phyloP scores from a whole-genome alignment of 371 early-diverging fungal species.

The Mucor saturninus region DNA sequence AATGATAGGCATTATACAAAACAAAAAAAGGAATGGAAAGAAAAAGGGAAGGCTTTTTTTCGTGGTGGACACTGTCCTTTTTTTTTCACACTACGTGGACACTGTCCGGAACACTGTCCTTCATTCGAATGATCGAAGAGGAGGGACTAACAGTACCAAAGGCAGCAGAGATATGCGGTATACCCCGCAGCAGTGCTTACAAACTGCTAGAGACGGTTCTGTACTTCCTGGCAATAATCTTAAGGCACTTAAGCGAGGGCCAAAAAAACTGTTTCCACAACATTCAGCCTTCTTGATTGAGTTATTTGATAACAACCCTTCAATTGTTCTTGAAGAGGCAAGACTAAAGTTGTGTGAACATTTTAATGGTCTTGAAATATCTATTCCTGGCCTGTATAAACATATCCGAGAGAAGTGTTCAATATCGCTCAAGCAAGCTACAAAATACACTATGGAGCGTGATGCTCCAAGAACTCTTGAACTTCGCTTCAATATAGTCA shows the following conservation, averaged over 20 bases:
- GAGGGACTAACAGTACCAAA: slow-evolving; percentile 23
- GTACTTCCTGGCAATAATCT: slow-evolving; percentile 10
- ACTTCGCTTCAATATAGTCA: background rate
- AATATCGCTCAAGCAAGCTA: slow-evolving; percentile 20
- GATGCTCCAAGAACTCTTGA: slow-evolving; percentile 8
- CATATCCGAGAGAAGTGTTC: slow-evolving; percentile 29
- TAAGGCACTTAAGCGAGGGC: background rate
- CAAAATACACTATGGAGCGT: slow-evolving; percentile 10
- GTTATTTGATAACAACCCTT: slow-evolving; percentile 19
- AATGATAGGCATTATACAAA: slow-evolving; percentile 24
- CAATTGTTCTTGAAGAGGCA: slow-evolving; percentile 22
- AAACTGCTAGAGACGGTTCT: slow-evolving; percentile 8
- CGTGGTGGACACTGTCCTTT: slow-evolving; percentile 12
- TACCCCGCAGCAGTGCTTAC: slow-evolving; percentile 21
- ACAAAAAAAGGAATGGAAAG: slow-evolving; percentile 17
- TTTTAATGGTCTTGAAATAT: slow-evolving; percentile 6
- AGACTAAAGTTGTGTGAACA: slow-evolving; percentile 13
- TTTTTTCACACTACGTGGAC: slow-evolving; percentile 15
- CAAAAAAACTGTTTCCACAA: slow-evolving; percentile 17
- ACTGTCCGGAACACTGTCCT: slow-evolving; percentile 13
- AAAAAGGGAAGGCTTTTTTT: slow-evolving; percentile 2
- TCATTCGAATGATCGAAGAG: slow-evolving; percentile 18
- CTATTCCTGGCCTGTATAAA: slow-evolving; percentile 11
- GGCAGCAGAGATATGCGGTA: slow-evolving; percentile 18
- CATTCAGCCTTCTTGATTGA: slow-evolving; percentile 21